These are phyloP conservation scores for Neofusicoccum kwambonambiense DNA, from an alignment of 2,329 filamentous ascomycete species.

Conservation along the genomic window DNA sequence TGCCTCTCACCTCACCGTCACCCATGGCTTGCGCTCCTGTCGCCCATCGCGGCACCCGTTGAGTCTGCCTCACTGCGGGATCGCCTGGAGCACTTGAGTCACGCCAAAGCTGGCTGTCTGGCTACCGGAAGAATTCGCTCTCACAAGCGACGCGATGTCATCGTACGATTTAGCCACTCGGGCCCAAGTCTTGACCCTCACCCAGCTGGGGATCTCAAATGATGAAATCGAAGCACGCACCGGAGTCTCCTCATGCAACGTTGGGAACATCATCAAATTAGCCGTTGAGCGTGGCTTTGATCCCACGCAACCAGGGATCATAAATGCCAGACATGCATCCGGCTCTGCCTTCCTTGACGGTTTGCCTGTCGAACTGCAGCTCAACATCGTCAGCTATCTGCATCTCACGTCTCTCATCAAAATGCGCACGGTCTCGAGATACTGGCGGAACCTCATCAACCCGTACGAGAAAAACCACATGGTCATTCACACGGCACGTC, in stretches of 20 bases:
- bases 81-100: no score
- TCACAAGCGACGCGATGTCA: neutral
- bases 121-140: no score
- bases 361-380: neutral
- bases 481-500: neutral
- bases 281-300: neutral
- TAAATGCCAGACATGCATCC: neutral
- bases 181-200: neutral
- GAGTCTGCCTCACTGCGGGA: no score
- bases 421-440: neutral
- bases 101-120: no score
- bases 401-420: neutral
- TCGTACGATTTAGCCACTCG: neutral
- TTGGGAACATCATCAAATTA: neutral
- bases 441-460: neutral
- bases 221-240: neutral
- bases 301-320: neutral
- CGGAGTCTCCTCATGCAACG: neutral
- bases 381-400: neutral
- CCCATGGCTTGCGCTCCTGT: no score
- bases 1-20: no score
- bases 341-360: neutral
- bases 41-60: no score
- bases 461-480: neutral
- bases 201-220: neutral